Percentiles rank a stretch among this genome's conserved stretches.
These are phyloP conservation scores for Gonium pectorale DNA, from an alignment of 139 green algal genomes.

Conservation along the genomic window DNA sequence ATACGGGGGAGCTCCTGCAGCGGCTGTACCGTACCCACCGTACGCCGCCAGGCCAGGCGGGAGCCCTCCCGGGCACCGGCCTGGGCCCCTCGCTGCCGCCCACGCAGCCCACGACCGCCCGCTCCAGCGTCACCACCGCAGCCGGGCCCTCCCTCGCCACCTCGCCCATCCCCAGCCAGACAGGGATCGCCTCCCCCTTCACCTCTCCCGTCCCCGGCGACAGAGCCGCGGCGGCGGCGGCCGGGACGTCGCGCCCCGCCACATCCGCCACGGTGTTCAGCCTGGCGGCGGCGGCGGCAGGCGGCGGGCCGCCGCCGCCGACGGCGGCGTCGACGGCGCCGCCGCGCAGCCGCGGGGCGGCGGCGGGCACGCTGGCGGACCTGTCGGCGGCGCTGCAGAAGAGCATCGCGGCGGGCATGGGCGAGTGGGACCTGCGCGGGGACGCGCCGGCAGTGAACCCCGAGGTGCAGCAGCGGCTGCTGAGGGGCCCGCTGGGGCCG, in stretches of 20 bases:
- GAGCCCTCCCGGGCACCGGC: not conserved
- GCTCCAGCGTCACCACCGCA: no score
- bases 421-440: conserved; percentile 57
- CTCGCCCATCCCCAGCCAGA: no score
- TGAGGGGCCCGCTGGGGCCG: conserved; percentile 50
- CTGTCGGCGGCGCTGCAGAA: conserved; percentile 27
- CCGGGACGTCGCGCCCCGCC: no score
- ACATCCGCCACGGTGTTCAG: no score
- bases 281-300: no score
- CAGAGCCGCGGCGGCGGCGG: no score
- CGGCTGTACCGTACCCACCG: conserved; percentile 23
- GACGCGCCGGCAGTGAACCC: not conserved
- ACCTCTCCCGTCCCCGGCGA: no score
- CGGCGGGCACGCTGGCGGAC: conserved; percentile 17
- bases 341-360: not conserved
- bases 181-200: no score
- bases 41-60: conserved; percentile 7
- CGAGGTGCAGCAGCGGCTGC: conserved; percentile 24
- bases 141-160: no score
- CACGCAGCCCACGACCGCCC: no score
- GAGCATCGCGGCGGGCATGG: conserved; percentile 41
- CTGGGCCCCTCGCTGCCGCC: not conserved
- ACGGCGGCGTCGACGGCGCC: no score
- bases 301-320: no score
- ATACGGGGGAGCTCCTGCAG: conserved; percentile 3